Percentiles rank a stretch among this genome's conserved stretches.
These are phyloP conservation scores for Solanum pennellii DNA, from an alignment of 257 asterid genomes.

Conservation along the genomic window DNA sequence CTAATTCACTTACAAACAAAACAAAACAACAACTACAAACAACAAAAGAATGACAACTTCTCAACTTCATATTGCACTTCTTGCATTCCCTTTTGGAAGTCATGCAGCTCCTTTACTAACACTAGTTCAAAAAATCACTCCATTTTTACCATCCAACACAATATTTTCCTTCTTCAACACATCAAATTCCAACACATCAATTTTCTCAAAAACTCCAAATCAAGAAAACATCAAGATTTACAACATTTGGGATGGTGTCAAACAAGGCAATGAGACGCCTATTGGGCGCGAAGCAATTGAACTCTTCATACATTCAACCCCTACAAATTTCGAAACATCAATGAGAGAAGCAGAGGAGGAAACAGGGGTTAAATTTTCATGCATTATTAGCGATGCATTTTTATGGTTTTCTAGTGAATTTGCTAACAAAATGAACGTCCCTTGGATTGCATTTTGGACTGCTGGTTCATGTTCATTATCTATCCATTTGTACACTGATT, in stretches of 20 bases:
- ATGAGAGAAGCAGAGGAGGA: conserved; percentile 33
- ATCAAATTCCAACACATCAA: conserved; percentile 14
- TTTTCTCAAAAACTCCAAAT: background rate
- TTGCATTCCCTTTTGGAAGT: conserved; percentile 74
- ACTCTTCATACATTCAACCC: conserved; percentile 37
- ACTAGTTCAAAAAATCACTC: conserved; percentile 38
- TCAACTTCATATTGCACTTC: conserved; percentile 43
- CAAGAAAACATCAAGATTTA: conserved; percentile 15
- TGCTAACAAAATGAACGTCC: conserved; percentile 40
- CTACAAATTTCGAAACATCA: conserved; percentile 33
- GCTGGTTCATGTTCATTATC: conserved; percentile 46
- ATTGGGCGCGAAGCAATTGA: conserved; percentile 30
- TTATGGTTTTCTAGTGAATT: conserved; percentile 46
- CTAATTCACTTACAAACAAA: background rate
- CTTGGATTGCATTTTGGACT: conserved; percentile 70
- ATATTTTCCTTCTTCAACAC: conserved; percentile 53
- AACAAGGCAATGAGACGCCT: conserved; percentile 21
- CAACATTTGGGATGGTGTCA: conserved; percentile 49
- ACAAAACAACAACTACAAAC: background rate
- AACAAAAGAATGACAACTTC: background rate
- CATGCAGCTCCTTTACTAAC: conserved; percentile 53
- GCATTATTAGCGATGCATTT: conserved; percentile 56
- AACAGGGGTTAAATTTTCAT: conserved; percentile 28
- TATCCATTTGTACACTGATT: conserved; percentile 41
- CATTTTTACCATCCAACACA: conserved; percentile 17